Evolutionary conservation across 805 yeast genomes (phyloP), one percentile per base, ranked within the genome.

Genomic region (Metschnikowia matae): DNA sequence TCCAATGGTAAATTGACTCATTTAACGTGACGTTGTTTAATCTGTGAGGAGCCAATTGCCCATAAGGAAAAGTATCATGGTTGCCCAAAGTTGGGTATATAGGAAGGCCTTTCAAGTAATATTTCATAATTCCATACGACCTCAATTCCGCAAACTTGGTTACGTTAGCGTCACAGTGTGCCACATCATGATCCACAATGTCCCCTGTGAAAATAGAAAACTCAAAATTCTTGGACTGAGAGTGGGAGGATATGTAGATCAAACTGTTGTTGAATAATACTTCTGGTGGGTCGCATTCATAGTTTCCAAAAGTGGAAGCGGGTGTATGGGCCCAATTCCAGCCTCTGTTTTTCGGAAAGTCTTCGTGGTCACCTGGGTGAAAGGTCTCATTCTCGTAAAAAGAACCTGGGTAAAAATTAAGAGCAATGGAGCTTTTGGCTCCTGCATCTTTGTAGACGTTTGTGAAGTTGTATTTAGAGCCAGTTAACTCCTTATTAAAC

Each of bases 131-230:
- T 14, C 73, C 78, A 40, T 85, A 88, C 54, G 86, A 82, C 61
- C 71, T 85, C 48, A 89, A 82, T 48, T 86, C 95, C 7, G 85
- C 84, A 7, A 77, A 87, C 6, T 74, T 88, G 53, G 87, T 90
- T 51, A 81, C 78, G 39, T 83, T 87, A 41, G 78, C 71, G 44
- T 77, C 77, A 59, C 77, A 73, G 43, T 74, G 71, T 11, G 70
- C 60, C 50, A 77, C 81, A 56, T 80, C 83, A 60, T 85, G 91
- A 62, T 85, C 89, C 48, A 84, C 85, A 62, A 84, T 71, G 60
- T 85, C 91, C 50, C 90, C 90, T 4, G 89, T 85, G 71, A 85
- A 85, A 36, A 85, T 65, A 2, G 85, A 75, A 60, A 84, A 84
- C 47, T 82, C 84, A 57, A 77, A 84, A 7, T 69, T 57, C 35